Evolutionary conservation across 345 rosid species (phyloP).

Genomic region (Populus pruinosa): DNA sequence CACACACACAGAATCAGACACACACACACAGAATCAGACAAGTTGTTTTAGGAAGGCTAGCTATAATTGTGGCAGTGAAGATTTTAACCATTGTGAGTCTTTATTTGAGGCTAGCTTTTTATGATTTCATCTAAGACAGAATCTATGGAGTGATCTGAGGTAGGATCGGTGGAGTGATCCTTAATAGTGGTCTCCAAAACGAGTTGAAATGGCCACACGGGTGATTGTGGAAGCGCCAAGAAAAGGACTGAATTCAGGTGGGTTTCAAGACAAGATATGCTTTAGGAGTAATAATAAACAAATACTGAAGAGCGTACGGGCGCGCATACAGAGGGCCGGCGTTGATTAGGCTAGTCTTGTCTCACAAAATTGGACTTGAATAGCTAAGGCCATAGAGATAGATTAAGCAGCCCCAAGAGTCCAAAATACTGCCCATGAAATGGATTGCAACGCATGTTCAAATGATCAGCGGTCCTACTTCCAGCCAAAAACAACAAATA

Average conservation of each 20-base stretch:
- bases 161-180: no score
- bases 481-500: no score
- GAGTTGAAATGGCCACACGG: conserved; percentile 80
- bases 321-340: background rate
- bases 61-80: no score
- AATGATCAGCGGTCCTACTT: no score
- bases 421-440: background rate
- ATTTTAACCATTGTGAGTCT: no score
- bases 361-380: background rate
- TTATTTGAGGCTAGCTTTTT: no score
- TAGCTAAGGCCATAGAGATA: background rate
- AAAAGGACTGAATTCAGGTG: conserved; percentile 51
- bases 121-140: no score
- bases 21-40: no score
- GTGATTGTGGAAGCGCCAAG: conserved; percentile 76
- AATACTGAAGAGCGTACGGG: background rate
- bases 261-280: conserved; percentile 75
- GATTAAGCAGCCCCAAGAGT: background rate
- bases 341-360: background rate
- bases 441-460: background rate
- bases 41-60: no score
- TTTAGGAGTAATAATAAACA: no score
- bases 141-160: no score
- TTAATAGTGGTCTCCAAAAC: conserved; percentile 86
- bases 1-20: no score